phyloP scores from a whole-genome alignment of 176 grass and related monocot species.

The Areca catechu region DNA sequence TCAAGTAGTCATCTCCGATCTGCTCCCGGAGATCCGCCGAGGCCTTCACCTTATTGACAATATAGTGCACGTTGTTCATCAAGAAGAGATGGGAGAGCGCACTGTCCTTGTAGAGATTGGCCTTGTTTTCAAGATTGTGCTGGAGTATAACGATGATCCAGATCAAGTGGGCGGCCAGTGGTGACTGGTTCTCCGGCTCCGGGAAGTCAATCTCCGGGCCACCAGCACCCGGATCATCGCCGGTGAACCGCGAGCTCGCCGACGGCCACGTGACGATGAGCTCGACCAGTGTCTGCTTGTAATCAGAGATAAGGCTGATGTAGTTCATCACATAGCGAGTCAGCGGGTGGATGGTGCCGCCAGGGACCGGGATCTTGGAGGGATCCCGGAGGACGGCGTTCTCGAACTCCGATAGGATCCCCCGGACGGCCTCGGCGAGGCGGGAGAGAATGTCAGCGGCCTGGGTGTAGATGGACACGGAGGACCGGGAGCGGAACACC shows the following conservation, averaged over 20 bases:
- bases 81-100: conserved; percentile 66
- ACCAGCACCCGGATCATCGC: conserved; percentile 23
- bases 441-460: conserved; percentile 58
- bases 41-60: conserved; percentile 75
- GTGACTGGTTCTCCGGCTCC: conserved; percentile 49
- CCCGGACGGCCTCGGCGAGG: conserved; percentile 67
- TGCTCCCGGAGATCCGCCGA: conserved; percentile 52
- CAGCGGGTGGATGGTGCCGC: conserved; percentile 80
- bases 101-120: conserved; percentile 58
- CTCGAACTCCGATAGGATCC: conserved; percentile 88
- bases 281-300: conserved; percentile 65
- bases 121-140: conserved; percentile 75
- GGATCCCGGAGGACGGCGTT: conserved; percentile 75
- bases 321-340: conserved; percentile 99
- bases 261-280: conserved; percentile 59
- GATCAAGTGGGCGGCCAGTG: conserved; percentile 62
- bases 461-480: conserved; percentile 64
- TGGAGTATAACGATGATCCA: conserved; percentile 83
- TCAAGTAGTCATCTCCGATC: conserved; percentile 66
- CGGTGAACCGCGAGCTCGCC: conserved; percentile 18
- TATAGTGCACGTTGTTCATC: conserved; percentile 97
- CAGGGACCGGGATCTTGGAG: conserved; percentile 61
- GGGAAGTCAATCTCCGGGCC: conserved; percentile 55
- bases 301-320: conserved; percentile 67
- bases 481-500: conserved; percentile 57